A percentile compares a stretch with the other conserved stretches of the same genome.
These are phyloP conservation scores for Clonostachys sp. DNA, from an alignment of 2,329 filamentous ascomycete species.

Conservation along the genomic window DNA sequence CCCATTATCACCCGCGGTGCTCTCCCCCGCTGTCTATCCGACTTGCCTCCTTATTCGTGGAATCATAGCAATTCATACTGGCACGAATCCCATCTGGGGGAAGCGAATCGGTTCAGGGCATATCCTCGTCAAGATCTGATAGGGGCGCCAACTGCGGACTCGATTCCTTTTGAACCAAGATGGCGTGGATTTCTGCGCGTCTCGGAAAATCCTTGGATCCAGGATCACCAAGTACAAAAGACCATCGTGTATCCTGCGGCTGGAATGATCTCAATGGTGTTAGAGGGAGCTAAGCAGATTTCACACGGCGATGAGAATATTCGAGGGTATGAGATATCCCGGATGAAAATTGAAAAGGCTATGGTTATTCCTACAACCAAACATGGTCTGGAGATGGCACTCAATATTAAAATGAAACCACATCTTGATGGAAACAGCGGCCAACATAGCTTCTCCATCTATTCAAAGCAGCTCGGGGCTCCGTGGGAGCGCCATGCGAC, in stretches of 20 bases:
- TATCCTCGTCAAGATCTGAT: conserved; percentile 45
- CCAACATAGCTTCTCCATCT: conserved; percentile 32
- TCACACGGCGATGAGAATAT: conserved; percentile 12
- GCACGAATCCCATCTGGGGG: conserved; percentile 44
- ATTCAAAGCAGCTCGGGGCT: conserved; percentile 33
- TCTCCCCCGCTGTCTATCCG: conserved; percentile 26
- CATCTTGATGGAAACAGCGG: conserved; percentile 2
- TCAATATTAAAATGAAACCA: conserved; percentile 33
- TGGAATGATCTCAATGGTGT: conserved; percentile 42
- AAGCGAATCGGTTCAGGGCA: conserved; percentile 34
- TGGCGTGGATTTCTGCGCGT: conserved; percentile 46
- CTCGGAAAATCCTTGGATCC: conserved; percentile 46
- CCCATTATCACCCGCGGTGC: conserved; percentile 14
- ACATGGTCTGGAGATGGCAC: conserved; percentile 43
- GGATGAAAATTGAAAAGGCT: conserved; percentile 43
- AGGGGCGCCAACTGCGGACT: conserved; percentile 37
- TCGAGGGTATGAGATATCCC: conserved; percentile 33
- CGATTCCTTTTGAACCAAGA: conserved; percentile 35
- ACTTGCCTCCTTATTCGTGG: conserved; percentile 50
- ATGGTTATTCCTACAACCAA: conserved; percentile 41
- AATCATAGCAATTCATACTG: conserved; percentile 47
- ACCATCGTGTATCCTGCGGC: conserved; percentile 45
- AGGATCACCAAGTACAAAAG: conserved; percentile 45
- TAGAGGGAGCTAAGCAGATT: conserved; percentile 40
- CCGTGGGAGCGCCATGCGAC: conserved; percentile 38